phyloP scores from a whole-genome alignment of 305 asterid genomes.

The Ajuga reptans region DNA sequence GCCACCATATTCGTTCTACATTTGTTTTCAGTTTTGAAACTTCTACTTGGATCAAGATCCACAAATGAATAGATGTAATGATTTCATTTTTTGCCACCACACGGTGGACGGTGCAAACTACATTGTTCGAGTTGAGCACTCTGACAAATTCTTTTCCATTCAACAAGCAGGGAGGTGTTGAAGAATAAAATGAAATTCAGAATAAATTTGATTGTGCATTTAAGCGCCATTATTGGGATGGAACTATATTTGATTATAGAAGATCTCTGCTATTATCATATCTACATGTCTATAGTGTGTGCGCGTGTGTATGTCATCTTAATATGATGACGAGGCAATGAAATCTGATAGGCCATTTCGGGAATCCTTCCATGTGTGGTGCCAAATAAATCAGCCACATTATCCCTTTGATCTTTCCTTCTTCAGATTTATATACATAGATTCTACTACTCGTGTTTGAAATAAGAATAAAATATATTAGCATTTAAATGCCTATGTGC shows the following conservation, averaged over 20 bases:
- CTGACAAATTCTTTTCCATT: not conserved
- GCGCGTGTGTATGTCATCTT: too few species aligned
- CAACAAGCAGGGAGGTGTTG: not conserved
- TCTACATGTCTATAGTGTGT: not conserved
- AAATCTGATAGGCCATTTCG: not conserved
- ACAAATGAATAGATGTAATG: not conserved
- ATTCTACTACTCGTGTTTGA: not conserved
- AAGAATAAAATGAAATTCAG: not conserved
- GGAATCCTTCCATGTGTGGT: not conserved
- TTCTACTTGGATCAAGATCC: not conserved
- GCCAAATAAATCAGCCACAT: not conserved
- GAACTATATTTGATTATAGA: not conserved
- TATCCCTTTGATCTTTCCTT: not conserved
- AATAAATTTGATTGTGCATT: not conserved
- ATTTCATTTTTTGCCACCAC: not conserved
- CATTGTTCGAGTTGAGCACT: not conserved
- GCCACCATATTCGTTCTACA: too few species aligned
- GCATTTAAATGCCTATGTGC: not conserved
- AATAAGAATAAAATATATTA: not conserved
- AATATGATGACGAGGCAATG: too few species aligned
- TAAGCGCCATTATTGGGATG: not conserved
- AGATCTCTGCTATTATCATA: not conserved
- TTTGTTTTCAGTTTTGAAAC: not conserved
- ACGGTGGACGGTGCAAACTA: not conserved
- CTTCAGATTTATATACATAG: not conserved